These are phyloP conservation scores for Paramecium bursaria DNA, from an alignment of 73 alveolate genomes.

Conservation along the genomic window DNA sequence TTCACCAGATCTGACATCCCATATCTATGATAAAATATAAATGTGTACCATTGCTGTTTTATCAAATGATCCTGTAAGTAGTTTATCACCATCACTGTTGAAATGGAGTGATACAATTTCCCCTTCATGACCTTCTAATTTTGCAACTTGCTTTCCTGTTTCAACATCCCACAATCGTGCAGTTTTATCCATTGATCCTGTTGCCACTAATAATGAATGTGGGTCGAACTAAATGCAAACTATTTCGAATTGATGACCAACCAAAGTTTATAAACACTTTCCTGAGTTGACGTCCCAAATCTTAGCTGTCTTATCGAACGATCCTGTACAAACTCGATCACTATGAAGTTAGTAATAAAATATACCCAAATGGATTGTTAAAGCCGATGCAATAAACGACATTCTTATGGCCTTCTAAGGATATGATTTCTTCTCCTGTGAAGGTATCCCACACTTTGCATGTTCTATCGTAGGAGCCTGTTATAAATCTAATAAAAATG, in stretches of 20 bases:
- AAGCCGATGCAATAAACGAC: slow-evolving; percentile 99
- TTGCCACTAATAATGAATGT: slow-evolving; percentile 91
- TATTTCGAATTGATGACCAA: slow-evolving; percentile 99
- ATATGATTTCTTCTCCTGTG: slow-evolving; percentile 89
- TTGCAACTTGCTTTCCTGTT: slow-evolving; percentile 91
- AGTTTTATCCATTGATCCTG: slow-evolving; percentile 98
- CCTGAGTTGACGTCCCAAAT: slow-evolving; percentile 99
- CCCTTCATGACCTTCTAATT: slow-evolving; percentile 95
- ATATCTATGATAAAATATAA: slow-evolving; percentile 72
- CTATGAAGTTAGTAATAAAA: slow-evolving; percentile 26
- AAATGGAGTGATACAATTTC: slow-evolving; percentile 98
- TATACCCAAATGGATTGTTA: slow-evolving; percentile 98
- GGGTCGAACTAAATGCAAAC: slow-evolving; percentile 99
- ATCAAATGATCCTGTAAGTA: slow-evolving; percentile 99
- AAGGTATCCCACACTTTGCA: slow-evolving; percentile 99
- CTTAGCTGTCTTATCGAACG: slow-evolving; percentile 98
- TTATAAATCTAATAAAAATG: slow-evolving; percentile 84
- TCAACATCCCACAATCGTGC: slow-evolving; percentile 98
- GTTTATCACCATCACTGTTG: slow-evolving; percentile 99
- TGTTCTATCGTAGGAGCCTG: slow-evolving; percentile 99
- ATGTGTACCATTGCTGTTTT: slow-evolving; percentile 89
- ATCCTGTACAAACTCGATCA: slow-evolving; percentile 98
- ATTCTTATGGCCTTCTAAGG: slow-evolving; percentile 98
- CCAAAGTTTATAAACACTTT: slow-evolving; percentile 92
- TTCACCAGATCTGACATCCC: slow-evolving; percentile 99